Evolutionary conservation across 148 eudicot species (phyloP), one percentile per base, ranked within the genome.

Genomic region (Rhododendron kiyosumense): DNA sequence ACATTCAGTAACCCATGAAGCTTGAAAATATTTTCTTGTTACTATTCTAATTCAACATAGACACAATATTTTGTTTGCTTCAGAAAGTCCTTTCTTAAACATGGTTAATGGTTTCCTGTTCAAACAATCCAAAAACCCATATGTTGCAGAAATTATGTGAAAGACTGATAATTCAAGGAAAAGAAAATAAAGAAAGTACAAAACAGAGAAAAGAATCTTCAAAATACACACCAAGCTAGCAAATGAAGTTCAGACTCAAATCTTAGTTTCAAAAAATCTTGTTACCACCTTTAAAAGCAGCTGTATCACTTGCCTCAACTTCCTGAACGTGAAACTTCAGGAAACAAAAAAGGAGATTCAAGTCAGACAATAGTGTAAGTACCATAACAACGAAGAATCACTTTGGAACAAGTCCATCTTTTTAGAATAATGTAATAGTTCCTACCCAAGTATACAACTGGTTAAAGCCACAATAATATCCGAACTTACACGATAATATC

Each of bases 281-380:
- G 57, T 30, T 28, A 28, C 79, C 89, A 96, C 99, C 98, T 88
- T 77, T 91, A 82, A 88, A 89, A 86, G 85, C 75, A 90, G 94
- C 91, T 54, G 71, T 84, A 84, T 89, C 90, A 87, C 84, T 92
- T 65, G 88, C 85, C 81, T 86, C 84, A 86, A 94, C 93, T 89
- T 97, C 96, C 85, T 93, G 99, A 87, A 97, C 92, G 86, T 97
- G 99, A 74, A 97, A 91, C 99, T 97, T 91, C 79, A 89, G 82
- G 84, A 36, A 90, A 79, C 63, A 81, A 51, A 69, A 78, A 45
- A 63, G 77, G 17, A 78, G 6, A 86, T 43, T 65, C 63, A 38
- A 67, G 81, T 89, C 83, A 87, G 88, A 80, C 78, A 85, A 74
- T 46, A 30, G 51, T 18, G 74, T 32, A 45, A 74, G 22, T 41